Evolutionary conservation across 139 green algal species (phyloP).

Genomic region (Yamagishiella unicocca): DNA sequence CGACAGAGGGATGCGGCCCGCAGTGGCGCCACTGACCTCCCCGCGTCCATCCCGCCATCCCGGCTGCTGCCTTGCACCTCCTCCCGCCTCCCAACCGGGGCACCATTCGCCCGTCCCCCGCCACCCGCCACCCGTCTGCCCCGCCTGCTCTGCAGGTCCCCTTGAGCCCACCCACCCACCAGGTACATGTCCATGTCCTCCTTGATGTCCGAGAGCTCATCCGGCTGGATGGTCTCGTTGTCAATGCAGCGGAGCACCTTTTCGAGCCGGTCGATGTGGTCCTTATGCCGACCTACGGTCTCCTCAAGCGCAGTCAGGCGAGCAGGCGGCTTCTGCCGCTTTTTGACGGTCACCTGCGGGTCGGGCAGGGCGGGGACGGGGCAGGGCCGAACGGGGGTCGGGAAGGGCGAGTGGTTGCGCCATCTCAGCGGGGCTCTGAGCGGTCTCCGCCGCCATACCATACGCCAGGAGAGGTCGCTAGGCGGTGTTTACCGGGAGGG

Average conservation of each 20-base stretch:
- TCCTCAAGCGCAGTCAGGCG: constrained; percentile 73
- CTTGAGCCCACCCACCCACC: constrained; percentile 37
- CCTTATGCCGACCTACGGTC: constrained; percentile 78
- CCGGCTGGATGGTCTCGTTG: constrained; percentile 89
- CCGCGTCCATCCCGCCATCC: too few relatives aligned
- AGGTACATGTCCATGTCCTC: constrained; percentile 92
- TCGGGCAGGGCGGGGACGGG: neutral
- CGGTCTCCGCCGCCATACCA: too few relatives aligned
- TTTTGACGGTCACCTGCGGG: constrained; percentile 61
- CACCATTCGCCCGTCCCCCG: too few relatives aligned
- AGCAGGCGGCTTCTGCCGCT: constrained; percentile 82
- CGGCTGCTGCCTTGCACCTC: too few relatives aligned
- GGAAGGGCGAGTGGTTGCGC: neutral
- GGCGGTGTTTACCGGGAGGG: too few relatives aligned
- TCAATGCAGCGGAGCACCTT: constrained; percentile 95
- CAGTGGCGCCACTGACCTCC: too few relatives aligned
- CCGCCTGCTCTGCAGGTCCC: neutral
- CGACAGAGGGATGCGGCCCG: too few relatives aligned
- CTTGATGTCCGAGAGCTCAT: constrained; percentile 84
- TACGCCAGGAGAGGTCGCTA: too few relatives aligned
- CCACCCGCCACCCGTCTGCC: too few relatives aligned
- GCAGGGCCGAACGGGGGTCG: neutral
- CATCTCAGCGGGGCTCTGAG: too few relatives aligned
- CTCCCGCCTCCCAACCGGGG: neutral
- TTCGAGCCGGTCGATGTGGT: constrained; percentile 60